A percentile compares a stretch with the other conserved stretches of the same genome.
Conservation (phyloP, 2,329 filamentous ascomycete species). For the Alternaria burnsii region DNA sequence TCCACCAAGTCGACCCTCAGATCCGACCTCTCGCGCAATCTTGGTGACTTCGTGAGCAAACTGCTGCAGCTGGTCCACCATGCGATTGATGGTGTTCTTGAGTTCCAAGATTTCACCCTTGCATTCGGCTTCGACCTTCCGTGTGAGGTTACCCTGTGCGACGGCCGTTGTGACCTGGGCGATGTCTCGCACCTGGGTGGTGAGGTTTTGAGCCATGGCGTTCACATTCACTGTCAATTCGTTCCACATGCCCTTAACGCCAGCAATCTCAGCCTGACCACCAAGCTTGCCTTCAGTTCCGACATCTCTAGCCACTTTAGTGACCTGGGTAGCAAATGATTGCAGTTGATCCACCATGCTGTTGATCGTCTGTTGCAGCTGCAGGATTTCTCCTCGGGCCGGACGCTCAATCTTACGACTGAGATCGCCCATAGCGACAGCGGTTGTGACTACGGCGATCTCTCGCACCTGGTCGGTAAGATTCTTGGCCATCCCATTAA, state of each 20-base stretch:
- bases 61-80: constrained; percentile 63
- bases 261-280: constrained; percentile 70
- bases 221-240: constrained; percentile 67
- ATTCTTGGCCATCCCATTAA: constrained; percentile 99
- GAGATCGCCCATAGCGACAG: constrained; percentile 91
- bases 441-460: constrained; percentile 95
- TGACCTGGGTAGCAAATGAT: constrained; percentile 71
- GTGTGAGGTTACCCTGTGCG: constrained; percentile 60
- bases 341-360: constrained; percentile 73
- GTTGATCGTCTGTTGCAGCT: constrained; percentile 88
- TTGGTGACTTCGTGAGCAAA: constrained; percentile 64
- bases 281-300: constrained; percentile 70
- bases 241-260: constrained; percentile 73
- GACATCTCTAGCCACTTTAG: constrained; percentile 70
- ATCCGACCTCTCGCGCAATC: constrained; percentile 62
- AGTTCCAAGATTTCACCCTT: constrained; percentile 62
- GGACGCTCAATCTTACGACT: constrained; percentile 96
- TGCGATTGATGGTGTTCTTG: constrained; percentile 62
- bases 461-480: constrained; percentile 96
- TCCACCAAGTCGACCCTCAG: constrained; percentile 60
- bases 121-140: constrained; percentile 61
- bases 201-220: constrained; percentile 63
- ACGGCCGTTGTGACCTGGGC: constrained; percentile 63
- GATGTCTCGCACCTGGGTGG: constrained; percentile 63
- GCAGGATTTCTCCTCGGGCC: constrained; percentile 91